Evolutionary conservation across 345 rosid genomes (phyloP), one percentile per base, ranked within the genome.

Genomic region (Hibiscus trionum): DNA sequence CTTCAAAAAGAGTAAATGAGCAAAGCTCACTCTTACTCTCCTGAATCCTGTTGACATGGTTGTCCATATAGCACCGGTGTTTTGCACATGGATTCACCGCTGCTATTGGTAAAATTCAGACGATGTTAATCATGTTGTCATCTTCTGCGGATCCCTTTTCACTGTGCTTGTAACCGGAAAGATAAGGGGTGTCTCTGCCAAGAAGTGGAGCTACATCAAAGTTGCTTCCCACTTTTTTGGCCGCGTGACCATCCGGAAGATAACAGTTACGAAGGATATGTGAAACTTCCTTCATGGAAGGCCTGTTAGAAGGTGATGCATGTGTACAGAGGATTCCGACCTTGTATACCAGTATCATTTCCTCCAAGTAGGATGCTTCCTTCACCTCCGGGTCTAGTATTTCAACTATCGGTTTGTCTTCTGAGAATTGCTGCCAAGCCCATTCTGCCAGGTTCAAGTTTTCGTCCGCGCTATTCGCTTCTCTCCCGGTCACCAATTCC

Each of bases 221-320:
- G 29, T 85, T 80, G 60, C 76, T 24, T 70, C 72, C 0, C 63
- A 37, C 56, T 49, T 16, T 31, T 26, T 57, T 71, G 33, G 69
- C 77, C 16, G 69, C 73, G 0, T 64, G 24, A 73, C 63, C 17
- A 14, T 81, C 84, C 0, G 14, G 31, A 11, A 24, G 35, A 44
- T 63, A 37, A 66, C 71, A 77, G 10, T 71, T 73, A 2, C 80
- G 86, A 53, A 93, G 89, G 58, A 91, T 69, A 76, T 85, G 86
- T 79, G 85, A 73, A n/a, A 89, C 81, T 17, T 63, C 50, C 27
- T 63, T 63, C 68, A 63, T 63, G 16, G 9, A 63, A 63, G 68
- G 68, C 50, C 68, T 63, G 4, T 7, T 37, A 17, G 68, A 63
- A 5, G 68, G 68, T 11, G 7, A n/a, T 39, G 27, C 50, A 37